phyloP scores from a whole-genome alignment of 495 filamentous ascomycete species.

The Pseudomonodictys pantanalensis region DNA sequence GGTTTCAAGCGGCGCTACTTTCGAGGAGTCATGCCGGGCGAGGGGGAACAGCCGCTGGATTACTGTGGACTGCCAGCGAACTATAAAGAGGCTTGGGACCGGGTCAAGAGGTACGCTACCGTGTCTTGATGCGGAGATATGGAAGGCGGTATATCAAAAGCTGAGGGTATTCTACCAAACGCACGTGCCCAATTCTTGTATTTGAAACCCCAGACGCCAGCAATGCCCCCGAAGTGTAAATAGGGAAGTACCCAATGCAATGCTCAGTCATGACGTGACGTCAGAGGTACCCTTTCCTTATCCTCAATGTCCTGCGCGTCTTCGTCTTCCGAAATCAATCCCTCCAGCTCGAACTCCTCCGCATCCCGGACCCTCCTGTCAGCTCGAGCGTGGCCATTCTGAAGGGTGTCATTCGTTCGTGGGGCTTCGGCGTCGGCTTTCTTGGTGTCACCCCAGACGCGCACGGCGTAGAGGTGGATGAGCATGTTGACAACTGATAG shows the following conservation, averaged over 20 bases:
- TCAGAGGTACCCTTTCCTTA: constrained; percentile 20
- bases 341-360: constrained; percentile 87
- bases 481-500: constrained; percentile 70
- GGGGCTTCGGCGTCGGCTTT: constrained; percentile 30
- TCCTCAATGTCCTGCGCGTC: constrained; percentile 27
- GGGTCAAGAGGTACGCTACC: too few species aligned
- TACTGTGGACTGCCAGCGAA: too few species aligned
- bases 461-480: constrained; percentile 73
- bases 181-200: too few species aligned
- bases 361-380: constrained; percentile 64
- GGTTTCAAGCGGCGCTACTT: not conserved
- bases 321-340: constrained; percentile 83
- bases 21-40: not conserved
- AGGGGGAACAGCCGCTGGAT: too few species aligned
- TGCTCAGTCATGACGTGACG: too few species aligned
- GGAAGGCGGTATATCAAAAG: too few species aligned
- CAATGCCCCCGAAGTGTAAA: too few species aligned
- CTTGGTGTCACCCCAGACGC: constrained; percentile 43
- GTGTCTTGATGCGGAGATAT: too few species aligned
- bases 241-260: too few species aligned
- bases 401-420: constrained; percentile 14
- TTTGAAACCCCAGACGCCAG: too few species aligned
- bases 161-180: too few species aligned
- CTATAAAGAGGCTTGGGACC: too few species aligned
- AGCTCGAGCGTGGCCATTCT: constrained; percentile 55